A percentile compares a stretch with the other conserved stretches of the same genome.
Evolutionary conservation across 2,329 filamentous ascomycete species (phyloP).

Genomic region (Fusarium torreyae): DNA sequence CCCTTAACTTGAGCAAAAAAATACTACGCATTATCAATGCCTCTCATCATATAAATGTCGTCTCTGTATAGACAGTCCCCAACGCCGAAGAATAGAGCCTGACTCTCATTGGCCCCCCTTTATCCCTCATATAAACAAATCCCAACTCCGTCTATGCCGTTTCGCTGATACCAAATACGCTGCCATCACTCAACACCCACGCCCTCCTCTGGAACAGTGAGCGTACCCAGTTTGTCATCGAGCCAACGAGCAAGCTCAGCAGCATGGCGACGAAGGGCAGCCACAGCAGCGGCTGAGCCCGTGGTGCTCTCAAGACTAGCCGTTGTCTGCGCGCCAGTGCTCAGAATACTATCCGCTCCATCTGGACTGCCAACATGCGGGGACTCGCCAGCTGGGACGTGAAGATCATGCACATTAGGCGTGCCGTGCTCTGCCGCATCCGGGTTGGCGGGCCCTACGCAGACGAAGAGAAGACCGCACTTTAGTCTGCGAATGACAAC

Average conservation of each 20-base stretch:
- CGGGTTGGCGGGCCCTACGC: conserved; percentile 65
- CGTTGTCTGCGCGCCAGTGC: conserved; percentile 62
- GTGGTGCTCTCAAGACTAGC: conserved; percentile 58
- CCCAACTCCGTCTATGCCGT: conserved; percentile 47
- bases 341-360: conserved; percentile 64
- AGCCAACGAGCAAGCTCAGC: conserved; percentile 73
- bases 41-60: conserved; percentile 36
- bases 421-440: conserved; percentile 43
- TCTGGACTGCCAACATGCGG: conserved; percentile 57
- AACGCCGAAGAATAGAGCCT: conserved; percentile 44
- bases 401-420: conserved; percentile 37
- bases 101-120: conserved; percentile 12
- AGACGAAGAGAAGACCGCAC: conserved; percentile 74
- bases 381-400: conserved; percentile 51
- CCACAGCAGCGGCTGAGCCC: conserved; percentile 62
- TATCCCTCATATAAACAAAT: conserved; percentile 33
- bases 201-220: conserved; percentile 69
- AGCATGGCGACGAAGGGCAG: conserved; percentile 68
- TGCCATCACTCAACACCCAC: conserved; percentile 55
- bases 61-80: conserved; percentile 41
- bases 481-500: conserved; percentile 71
- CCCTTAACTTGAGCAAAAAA: conserved; percentile 26
- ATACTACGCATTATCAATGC: conserved; percentile 23
- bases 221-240: conserved; percentile 70
- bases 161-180: conserved; percentile 23